A percentile compares a stretch with the other conserved stretches of the same genome.
Conservation (phyloP, 108 stramenopile species). For the Pseudonitzschia multistriata region DNA sequence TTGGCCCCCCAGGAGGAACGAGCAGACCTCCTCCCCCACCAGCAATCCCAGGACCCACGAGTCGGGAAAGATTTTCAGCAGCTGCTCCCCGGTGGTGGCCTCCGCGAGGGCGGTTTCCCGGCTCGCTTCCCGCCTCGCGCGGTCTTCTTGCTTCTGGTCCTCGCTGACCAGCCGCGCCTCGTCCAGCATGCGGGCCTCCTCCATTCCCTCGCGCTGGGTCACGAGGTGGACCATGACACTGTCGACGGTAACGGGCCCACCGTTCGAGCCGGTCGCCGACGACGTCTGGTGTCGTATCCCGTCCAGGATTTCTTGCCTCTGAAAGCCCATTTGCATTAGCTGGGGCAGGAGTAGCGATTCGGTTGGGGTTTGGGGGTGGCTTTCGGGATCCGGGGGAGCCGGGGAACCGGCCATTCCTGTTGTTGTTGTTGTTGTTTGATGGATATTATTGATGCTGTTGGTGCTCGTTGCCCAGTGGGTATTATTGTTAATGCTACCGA, state of each 20-base stretch:
- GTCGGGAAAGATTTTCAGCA: slow-evolving; percentile 10
- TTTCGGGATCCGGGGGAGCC: slow-evolving; percentile 1
- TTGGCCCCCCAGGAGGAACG: neutral
- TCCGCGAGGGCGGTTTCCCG: neutral
- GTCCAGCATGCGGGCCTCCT: slow-evolving; percentile 56
- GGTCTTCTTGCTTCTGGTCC: slow-evolving; percentile 33
- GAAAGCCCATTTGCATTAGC: slow-evolving; percentile 32
- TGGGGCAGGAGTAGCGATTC: slow-evolving; percentile 10
- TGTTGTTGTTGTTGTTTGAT: neutral
- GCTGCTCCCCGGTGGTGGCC: slow-evolving; percentile 10
- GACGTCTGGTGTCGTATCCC: slow-evolving; percentile 11
- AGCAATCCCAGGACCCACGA: slow-evolving; percentile 19
- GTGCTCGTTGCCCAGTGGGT: neutral
- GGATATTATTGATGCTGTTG: neutral
- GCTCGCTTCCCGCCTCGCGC: neutral
- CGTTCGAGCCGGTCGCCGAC: neutral
- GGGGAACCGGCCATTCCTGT: neutral
- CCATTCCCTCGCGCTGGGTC: slow-evolving; percentile 57
- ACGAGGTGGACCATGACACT: slow-evolving; percentile 66
- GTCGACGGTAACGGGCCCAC: slow-evolving; percentile 22
- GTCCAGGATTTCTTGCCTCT: slow-evolving; percentile 17
- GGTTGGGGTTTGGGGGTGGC: neutral
- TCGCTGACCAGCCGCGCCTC: slow-evolving; percentile 53
- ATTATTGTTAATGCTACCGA: too few species aligned
- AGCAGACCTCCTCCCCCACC: neutral